Conservation (phyloP, 2,329 filamentous ascomycete species). For the Diaporthe helianthi region DNA sequence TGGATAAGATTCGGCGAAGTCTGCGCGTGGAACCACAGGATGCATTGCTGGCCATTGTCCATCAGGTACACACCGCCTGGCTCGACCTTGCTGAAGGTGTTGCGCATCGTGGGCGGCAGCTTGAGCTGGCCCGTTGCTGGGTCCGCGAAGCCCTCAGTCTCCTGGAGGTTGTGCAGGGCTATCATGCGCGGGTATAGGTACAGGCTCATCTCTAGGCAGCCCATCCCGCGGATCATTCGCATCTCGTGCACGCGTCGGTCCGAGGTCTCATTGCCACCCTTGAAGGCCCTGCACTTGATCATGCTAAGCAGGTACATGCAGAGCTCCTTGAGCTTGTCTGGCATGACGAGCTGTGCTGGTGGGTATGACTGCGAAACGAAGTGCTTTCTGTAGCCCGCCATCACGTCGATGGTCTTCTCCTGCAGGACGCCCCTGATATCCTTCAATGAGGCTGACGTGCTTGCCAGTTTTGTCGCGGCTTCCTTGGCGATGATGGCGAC, state of each 20-base stretch:
- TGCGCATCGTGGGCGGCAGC: slow-evolving; percentile 80
- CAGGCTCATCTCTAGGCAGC: slow-evolving; percentile 81
- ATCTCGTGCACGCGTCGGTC: slow-evolving; percentile 92
- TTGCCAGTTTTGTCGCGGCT: slow-evolving; percentile 81
- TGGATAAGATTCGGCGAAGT: slow-evolving; percentile 90
- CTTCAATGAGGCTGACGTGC: slow-evolving; percentile 75
- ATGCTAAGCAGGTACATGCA: slow-evolving; percentile 94
- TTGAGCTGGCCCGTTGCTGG: slow-evolving; percentile 82
- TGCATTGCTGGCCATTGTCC: slow-evolving; percentile 90
- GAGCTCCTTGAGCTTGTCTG: slow-evolving; percentile 94
- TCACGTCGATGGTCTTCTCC: slow-evolving; percentile 91
- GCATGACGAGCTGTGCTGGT: slow-evolving; percentile 90
- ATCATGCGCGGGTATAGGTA: slow-evolving; percentile 97
- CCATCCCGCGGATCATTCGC: slow-evolving; percentile 88
- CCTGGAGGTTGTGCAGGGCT: slow-evolving; percentile 85
- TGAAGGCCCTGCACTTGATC: slow-evolving; percentile 90
- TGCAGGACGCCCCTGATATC: slow-evolving; percentile 84
- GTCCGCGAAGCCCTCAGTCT: slow-evolving; percentile 92
- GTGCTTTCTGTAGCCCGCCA: slow-evolving; percentile 91
- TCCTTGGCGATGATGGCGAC: slow-evolving; percentile 90
- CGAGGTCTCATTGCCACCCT: slow-evolving; percentile 87
- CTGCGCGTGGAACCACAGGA: slow-evolving; percentile 91
- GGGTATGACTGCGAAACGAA: slow-evolving; percentile 84
- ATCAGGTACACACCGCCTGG: slow-evolving; percentile 93
- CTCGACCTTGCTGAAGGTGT: slow-evolving; percentile 87